Percentiles rank a stretch among this genome's conserved stretches.
These are phyloP conservation scores for Buxus sempervirens DNA, from an alignment of 164 flowering plant genomes.

Conservation along the genomic window DNA sequence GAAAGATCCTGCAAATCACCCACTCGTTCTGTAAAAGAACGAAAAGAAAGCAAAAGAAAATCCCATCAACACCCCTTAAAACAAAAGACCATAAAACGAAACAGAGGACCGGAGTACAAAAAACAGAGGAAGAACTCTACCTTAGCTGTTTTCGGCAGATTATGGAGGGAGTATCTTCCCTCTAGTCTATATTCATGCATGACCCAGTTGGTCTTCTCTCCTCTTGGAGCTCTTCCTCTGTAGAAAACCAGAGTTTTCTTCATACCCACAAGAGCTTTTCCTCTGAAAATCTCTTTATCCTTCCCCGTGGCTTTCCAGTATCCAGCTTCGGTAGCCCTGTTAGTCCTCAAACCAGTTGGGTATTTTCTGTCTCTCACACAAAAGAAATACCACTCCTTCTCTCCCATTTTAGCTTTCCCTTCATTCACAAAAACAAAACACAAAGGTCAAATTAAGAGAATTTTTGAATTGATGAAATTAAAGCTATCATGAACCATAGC, in stretches of 20 bases:
- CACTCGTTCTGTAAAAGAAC: constrained; percentile 75
- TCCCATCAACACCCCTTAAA: not conserved
- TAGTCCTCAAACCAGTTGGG: constrained; percentile 92
- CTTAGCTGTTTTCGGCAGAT: constrained; percentile 68
- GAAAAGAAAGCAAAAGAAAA: not conserved
- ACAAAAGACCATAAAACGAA: constrained; percentile 7
- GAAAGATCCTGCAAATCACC: constrained; percentile 90
- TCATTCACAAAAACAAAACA: constrained; percentile 14
- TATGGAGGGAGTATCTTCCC: constrained; percentile 64
- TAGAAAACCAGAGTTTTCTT: constrained; percentile 95
- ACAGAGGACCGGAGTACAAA: constrained; percentile 9
- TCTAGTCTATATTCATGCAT: constrained; percentile 90
- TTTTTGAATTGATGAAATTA: not conserved
- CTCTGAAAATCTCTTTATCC: constrained; percentile 79
- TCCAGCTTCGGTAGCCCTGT: constrained; percentile 87
- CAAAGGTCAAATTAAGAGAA: not conserved
- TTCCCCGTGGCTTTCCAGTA: constrained; percentile 99
- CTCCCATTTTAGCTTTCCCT: constrained; percentile 94
- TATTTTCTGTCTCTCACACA: constrained; percentile 90
- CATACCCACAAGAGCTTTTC: constrained; percentile 82
- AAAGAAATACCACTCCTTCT: constrained; percentile 96
- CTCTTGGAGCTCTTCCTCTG: constrained; percentile 95
- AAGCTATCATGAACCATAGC: too few species aligned
- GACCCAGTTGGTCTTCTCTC: constrained; percentile 86
- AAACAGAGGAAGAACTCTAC: constrained; percentile 25